A percentile compares a stretch with the other conserved stretches of the same genome.
phyloP scores from a whole-genome alignment of 805 yeast species.

The Yarrowia deformans region DNA sequence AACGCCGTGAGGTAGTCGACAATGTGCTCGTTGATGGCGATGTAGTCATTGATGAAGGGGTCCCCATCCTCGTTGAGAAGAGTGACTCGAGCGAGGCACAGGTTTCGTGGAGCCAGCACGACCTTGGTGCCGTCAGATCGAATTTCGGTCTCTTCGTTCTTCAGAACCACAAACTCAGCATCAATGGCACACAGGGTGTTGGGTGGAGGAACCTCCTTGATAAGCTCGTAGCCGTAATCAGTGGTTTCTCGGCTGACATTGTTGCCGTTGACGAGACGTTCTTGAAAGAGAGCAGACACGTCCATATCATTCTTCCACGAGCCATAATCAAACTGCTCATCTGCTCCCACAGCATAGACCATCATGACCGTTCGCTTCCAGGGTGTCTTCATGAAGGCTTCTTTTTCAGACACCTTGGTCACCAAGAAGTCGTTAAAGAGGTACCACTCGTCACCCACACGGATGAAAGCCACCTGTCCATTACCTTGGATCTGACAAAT shows the following conservation, averaged over 20 bases:
- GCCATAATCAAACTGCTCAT: slow-evolving; percentile 54
- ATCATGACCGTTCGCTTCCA: slow-evolving; percentile 87
- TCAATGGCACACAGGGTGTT: slow-evolving; percentile 90
- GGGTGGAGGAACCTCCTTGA: slow-evolving; percentile 76
- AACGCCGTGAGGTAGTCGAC: slow-evolving; percentile 87
- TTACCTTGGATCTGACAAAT: slow-evolving; percentile 50
- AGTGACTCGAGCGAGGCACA: slow-evolving; percentile 87
- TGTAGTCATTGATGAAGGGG: slow-evolving; percentile 93
- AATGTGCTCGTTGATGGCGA: slow-evolving; percentile 69
- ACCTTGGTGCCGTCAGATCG: slow-evolving; percentile 73
- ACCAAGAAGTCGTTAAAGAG: slow-evolving; percentile 93
- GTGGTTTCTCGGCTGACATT: slow-evolving; percentile 59
- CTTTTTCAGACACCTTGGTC: slow-evolving; percentile 71
- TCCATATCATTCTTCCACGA: slow-evolving; percentile 63
- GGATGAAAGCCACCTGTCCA: slow-evolving; percentile 51
- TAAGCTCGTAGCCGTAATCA: slow-evolving; percentile 69
- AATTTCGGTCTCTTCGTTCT: slow-evolving; percentile 80
- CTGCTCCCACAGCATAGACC: slow-evolving; percentile 59
- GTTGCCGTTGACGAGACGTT: slow-evolving; percentile 69
- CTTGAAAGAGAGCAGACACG: slow-evolving; percentile 71
- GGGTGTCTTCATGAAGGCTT: slow-evolving; percentile 73
- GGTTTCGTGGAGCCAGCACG: slow-evolving; percentile 73
- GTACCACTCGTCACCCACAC: slow-evolving; percentile 63
- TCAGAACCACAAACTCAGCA: slow-evolving; percentile 90
- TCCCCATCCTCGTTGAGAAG: slow-evolving; percentile 73